Conservation (phyloP, 805 yeast species). For the Monosporozyma aquatica region DNA sequence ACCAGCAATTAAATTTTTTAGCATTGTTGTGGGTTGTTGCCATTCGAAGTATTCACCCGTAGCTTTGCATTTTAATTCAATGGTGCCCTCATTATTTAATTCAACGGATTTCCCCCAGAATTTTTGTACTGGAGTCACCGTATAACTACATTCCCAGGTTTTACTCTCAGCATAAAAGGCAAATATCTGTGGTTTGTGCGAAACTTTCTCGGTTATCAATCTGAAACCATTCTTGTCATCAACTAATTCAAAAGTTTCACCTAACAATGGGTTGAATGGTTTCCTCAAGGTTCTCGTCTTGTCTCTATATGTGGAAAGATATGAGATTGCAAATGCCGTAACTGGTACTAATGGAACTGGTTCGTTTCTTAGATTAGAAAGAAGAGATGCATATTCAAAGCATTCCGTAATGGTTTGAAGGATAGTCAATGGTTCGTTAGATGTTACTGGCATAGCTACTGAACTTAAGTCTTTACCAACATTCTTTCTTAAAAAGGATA, state of each 20-base stretch:
- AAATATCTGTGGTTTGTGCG: constrained; percentile 74
- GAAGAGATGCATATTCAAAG: constrained; percentile 62
- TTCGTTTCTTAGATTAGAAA: constrained; percentile 49
- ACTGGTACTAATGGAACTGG: constrained; percentile 55
- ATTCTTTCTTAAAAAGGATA: constrained; percentile 74
- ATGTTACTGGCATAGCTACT: constrained; percentile 86
- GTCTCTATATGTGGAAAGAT: constrained; percentile 58
- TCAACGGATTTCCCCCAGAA: constrained; percentile 95
- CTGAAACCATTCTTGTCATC: constrained; percentile 75
- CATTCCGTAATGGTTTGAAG: constrained; percentile 73
- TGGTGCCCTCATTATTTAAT: constrained; percentile 62
- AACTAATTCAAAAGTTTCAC: constrained; percentile 87
- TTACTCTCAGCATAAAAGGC: constrained; percentile 69
- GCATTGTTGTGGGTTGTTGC: constrained; percentile 71
- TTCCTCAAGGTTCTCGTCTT: constrained; percentile 74
- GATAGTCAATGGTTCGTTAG: constrained; percentile 84
- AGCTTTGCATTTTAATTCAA: constrained; percentile 45
- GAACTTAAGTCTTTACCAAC: constrained; percentile 85
- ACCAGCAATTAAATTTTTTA: constrained; percentile 87
- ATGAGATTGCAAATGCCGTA: constrained; percentile 72
- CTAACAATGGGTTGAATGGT: constrained; percentile 90
- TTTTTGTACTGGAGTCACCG: constrained; percentile 72
- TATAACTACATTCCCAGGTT: constrained; percentile 59
- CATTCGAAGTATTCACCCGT: constrained; percentile 68
- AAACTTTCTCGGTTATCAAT: constrained; percentile 72